These are phyloP conservation scores for Apiotrichum montevideense DNA, from an alignment of 1,284 basidiomycete genomes.

Conservation along the genomic window DNA sequence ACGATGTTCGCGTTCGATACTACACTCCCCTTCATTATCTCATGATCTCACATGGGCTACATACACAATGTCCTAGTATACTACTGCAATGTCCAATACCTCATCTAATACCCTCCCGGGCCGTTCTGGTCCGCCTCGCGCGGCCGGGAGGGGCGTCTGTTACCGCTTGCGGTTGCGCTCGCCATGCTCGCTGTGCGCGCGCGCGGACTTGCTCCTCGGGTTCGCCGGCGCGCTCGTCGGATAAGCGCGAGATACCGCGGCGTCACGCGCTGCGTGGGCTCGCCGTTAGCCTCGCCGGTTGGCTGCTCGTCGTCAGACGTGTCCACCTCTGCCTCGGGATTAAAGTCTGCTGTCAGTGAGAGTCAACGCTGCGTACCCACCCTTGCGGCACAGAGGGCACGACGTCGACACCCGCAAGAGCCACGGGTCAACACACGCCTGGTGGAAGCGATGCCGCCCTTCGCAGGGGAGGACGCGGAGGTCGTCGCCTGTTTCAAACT, in stretches of 20 bases:
- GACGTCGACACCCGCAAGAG: conserved; percentile 79
- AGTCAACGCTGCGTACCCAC: conserved; percentile 47
- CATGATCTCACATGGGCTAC: no score
- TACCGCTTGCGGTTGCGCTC: not conserved
- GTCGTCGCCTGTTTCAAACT: conserved; percentile 88
- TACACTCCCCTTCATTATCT: no score
- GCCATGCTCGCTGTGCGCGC: conserved; percentile 1
- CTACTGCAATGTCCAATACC: no score
- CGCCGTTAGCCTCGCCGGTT: conserved; percentile 19
- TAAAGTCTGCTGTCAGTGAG: conserved; percentile 35
- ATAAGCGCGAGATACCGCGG: conserved; percentile 43
- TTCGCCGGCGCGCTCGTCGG: conserved; percentile 28
- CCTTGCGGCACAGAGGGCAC: conserved; percentile 85
- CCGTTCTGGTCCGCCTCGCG: conserved; percentile 39
- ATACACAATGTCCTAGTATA: no score
- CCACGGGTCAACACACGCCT: conserved; percentile 50
- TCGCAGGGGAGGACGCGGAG: conserved; percentile 81
- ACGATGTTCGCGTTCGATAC: not conserved
- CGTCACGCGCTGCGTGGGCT: conserved; percentile 20
- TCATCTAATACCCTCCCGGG: conserved; percentile 28
- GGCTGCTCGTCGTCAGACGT: not conserved
- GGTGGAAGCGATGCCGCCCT: conserved; percentile 80
- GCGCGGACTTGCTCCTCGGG: not conserved
- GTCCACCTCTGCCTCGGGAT: conserved; percentile 21
- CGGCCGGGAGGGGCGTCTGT: conserved; percentile 13